Base-by-base conservation (phyloP, 441 rosid species). In the Aleurites moluccanus region DNA sequence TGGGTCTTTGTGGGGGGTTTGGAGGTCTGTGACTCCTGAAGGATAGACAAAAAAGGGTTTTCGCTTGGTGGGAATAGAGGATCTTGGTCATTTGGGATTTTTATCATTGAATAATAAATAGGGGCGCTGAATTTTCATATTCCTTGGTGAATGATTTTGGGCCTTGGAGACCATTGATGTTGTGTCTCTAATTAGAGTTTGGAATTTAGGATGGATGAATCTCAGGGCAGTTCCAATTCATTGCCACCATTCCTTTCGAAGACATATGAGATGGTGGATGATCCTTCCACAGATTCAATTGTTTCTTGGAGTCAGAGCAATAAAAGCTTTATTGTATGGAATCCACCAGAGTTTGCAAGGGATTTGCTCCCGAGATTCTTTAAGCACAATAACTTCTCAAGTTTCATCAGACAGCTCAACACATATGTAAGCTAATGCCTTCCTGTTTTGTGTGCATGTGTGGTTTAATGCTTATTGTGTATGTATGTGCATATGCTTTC, bases 401-500 rank as follows among this genome's bases (percentile, higher is more conserved):
- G 99, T 80, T 96, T 96, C 80, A 91, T 94, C 82, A 91, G 98
- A 49, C 99, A 96, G 87, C 98, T 96, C 50, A 96, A 96, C 64
- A 94, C 98, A 79, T 96, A 96, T 84, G 98, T 94, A 85, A 91
- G 96, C 67, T 71, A 63, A 73, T 75, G 57, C 27, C 44, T 35
- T 50, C 53, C 47, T 56, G 13, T 20, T 49, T 14, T 35, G 40
- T 7, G 28, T 52, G 68, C 40, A 1, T 14, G 23, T 50, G 42
- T 61, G 18, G 27, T 21, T 71, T 78, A 61, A 47, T 44, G 49
- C 40, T 21, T 69, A 10, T 11, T 47, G 9, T 11, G 35, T 53
- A 15, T 6, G 1, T 56, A 11, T 28, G 38, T 78, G 15, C 10
- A 21, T 45, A 6, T 53, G 16, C 28, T 10, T 70, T n/a, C 3